A percentile compares a stretch with the other conserved stretches of the same genome.
These are phyloP conservation scores for Neurospora tetrasperma DNA, from an alignment of 495 filamentous ascomycete species.

Conservation along the genomic window DNA sequence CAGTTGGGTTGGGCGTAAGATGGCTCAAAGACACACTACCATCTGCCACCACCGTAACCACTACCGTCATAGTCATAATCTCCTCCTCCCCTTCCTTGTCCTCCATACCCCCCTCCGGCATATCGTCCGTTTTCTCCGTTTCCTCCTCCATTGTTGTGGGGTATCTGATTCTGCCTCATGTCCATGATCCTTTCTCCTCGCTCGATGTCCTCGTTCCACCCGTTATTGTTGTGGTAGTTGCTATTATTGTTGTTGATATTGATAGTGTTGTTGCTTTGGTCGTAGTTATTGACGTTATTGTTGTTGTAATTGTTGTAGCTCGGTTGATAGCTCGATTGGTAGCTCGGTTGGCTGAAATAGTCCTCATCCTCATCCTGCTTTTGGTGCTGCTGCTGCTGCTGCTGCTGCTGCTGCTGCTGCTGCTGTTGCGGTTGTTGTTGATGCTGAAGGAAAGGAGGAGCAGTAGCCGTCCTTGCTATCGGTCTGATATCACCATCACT, in stretches of 20 bases:
- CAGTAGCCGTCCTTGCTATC: not conserved
- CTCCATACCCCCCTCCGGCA: not conserved
- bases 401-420: not conserved
- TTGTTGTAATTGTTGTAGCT: not conserved
- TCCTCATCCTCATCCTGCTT: not conserved
- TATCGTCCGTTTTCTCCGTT: not conserved
- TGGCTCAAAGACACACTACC: not conserved
- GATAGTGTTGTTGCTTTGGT: constrained; percentile 6
- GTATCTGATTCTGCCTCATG: not conserved
- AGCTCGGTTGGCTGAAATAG: not conserved
- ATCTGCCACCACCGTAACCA: not conserved
- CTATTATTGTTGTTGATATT: constrained; percentile 6
- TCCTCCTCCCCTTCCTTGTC: not conserved
- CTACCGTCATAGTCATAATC: not conserved
- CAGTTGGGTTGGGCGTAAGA: not conserved
- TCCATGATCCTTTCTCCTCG: constrained; percentile 11
- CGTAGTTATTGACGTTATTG: not conserved
- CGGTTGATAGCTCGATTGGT: not conserved
- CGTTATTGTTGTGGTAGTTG: constrained; percentile 18
- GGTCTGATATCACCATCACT: not conserved
- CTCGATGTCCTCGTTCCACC: constrained; percentile 27
- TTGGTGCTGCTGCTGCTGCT: not conserved
- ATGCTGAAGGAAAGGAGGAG: not conserved
- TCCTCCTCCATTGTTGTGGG: not conserved
- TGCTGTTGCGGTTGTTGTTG: not conserved